Conservation (phyloP, 164 flowering plant genomes). For the Dillenia suffruticosa region DNA sequence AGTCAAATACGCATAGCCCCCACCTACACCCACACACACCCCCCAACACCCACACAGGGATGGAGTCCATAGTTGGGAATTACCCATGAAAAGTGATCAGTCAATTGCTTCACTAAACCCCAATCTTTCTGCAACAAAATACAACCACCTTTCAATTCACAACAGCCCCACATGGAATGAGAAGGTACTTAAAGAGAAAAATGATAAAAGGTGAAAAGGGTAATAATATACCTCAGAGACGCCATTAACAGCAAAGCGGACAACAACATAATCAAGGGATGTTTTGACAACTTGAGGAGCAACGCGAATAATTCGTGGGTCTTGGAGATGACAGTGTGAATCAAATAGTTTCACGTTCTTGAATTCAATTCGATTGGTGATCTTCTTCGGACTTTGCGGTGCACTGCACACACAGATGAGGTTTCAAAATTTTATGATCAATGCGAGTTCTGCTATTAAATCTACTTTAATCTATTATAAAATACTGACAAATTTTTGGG, state of each 20-base stretch:
- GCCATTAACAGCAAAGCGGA: conserved; percentile 87
- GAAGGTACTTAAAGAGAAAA: neutral
- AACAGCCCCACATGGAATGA: no score
- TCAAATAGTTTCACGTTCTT: conserved; percentile 61
- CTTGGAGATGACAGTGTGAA: conserved; percentile 93
- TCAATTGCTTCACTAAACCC: conserved; percentile 75
- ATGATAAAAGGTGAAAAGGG: neutral
- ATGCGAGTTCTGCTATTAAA: no score
- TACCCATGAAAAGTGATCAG: conserved; percentile 50
- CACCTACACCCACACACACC: neutral
- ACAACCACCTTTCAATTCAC: no score
- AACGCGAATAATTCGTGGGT: conserved; percentile 50
- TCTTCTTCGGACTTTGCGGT: no score
- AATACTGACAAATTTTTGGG: no score
- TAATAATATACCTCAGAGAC: conserved; percentile 42
- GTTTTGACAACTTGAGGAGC: conserved; percentile 56
- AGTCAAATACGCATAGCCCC: neutral
- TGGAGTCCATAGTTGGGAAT: conserved; percentile 88
- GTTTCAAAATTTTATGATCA: no score
- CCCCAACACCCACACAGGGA: conserved; percentile 37
- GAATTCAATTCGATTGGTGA: no score
- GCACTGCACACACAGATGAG: no score
- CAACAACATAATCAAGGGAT: conserved; percentile 51
- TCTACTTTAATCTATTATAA: no score
- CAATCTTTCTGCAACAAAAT: conserved; percentile 57